Conservation (phyloP, 495 filamentous ascomycete genomes). For the Hyaloscypha variabilis region DNA sequence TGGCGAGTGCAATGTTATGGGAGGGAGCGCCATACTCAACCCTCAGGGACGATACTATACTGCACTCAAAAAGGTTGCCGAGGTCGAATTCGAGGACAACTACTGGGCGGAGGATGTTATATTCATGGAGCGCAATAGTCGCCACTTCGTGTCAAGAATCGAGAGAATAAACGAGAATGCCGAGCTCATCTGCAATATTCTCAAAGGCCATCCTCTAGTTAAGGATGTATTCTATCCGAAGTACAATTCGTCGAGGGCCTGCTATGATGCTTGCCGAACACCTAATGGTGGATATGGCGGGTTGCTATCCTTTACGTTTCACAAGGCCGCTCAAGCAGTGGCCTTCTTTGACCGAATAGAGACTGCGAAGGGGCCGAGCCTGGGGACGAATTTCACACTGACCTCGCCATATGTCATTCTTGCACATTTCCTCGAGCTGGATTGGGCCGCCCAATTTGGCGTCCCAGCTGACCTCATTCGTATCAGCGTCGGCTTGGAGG, state of each 20-base stretch:
- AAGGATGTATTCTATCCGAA: conserved; percentile 89
- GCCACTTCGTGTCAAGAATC: conserved; percentile 84
- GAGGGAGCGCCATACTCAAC: conserved; percentile 85
- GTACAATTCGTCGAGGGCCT: conserved; percentile 63
- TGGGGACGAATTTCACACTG: conserved; percentile 96
- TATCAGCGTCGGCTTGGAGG: conserved; percentile 90
- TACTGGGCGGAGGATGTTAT: conserved; percentile 93
- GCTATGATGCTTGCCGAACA: conserved; percentile 79
- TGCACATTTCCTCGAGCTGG: conserved; percentile 89
- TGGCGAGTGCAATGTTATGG: conserved; percentile 98
- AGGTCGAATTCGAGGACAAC: conserved; percentile 76
- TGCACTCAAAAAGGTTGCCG: conserved; percentile 62
- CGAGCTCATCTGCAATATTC: conserved; percentile 74
- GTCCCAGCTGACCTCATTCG: conserved; percentile 78
- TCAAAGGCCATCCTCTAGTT: conserved; percentile 59
- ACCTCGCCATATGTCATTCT: conserved; percentile 86
- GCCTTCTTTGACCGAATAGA: conserved; percentile 86
- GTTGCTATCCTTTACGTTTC: conserved; percentile 80
- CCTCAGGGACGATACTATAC: conserved; percentile 74
- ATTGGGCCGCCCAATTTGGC: conserved; percentile 83
- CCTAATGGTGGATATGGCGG: conserved; percentile 88
- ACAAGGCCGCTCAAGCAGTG: conserved; percentile 67
- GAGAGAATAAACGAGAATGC: conserved; percentile 85
- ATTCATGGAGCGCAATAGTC: conserved; percentile 94
- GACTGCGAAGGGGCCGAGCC: conserved; percentile 88